Conservation (phyloP, 1,139 yeast genomes). For the Zygosaccharomyces pseudobailii region DNA sequence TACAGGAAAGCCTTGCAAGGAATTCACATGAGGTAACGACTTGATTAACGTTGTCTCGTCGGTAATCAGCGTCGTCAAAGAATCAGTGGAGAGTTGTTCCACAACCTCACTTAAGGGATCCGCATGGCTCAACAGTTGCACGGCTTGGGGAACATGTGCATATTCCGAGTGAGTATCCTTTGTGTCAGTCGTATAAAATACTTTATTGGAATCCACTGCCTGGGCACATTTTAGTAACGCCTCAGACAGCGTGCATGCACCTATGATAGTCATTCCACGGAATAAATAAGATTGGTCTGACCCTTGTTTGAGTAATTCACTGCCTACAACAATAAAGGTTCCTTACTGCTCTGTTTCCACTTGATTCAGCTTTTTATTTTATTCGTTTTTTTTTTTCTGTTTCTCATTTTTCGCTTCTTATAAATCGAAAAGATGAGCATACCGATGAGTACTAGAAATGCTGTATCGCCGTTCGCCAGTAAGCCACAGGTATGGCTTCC, state of each 20-base stretch:
- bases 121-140: constrained; percentile 21
- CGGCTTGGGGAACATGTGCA: constrained; percentile 6
- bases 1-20: constrained; percentile 42
- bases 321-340: neutral
- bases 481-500: constrained; percentile 4
- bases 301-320: neutral
- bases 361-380: neutral
- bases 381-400: neutral
- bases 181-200: constrained; percentile 21
- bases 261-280: constrained; percentile 8
- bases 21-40: constrained; percentile 56
- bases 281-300: neutral
- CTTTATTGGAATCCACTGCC: constrained; percentile 7
- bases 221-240: constrained; percentile 11
- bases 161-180: constrained; percentile 13
- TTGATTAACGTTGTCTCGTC: constrained; percentile 51
- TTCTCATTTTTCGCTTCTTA: constrained; percentile 1
- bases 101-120: constrained; percentile 29
- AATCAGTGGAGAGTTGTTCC: constrained; percentile 11
- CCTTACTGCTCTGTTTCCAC: neutral
- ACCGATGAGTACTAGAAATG: neutral
- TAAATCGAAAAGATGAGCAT: neutral
- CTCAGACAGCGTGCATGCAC: constrained; percentile 7
- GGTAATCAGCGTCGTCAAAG: constrained; percentile 36
- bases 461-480: neutral